Percentiles rank a stretch among this genome's conserved stretches.
Conservation (phyloP, 129 eudicot species). For the Flaveria linearis region DNA sequence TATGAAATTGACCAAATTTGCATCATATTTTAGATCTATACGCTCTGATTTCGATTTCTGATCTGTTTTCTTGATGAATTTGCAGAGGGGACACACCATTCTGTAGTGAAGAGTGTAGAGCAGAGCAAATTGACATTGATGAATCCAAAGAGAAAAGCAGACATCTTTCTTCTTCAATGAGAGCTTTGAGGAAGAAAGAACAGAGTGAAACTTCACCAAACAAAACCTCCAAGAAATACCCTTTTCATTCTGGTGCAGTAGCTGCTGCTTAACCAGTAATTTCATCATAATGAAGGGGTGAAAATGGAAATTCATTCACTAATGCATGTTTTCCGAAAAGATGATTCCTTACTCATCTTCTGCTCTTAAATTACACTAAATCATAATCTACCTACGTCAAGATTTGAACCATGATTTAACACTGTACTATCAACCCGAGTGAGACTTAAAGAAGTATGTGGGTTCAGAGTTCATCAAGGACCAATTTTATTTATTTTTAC, state of each 20-base stretch:
- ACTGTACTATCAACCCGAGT: too few species aligned
- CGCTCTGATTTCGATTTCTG: background rate
- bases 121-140: slow-evolving; percentile 61
- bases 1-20: background rate
- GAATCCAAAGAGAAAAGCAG: slow-evolving; percentile 54
- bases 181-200: slow-evolving; percentile 66
- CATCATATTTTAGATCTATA: background rate
- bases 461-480: slow-evolving; percentile 10
- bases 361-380: too few species aligned
- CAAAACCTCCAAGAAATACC: slow-evolving; percentile 46
- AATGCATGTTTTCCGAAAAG: too few species aligned
- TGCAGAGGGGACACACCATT: slow-evolving; percentile 72
- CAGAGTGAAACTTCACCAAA: slow-evolving; percentile 47
- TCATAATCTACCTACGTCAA: too few species aligned
- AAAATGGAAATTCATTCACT: slow-evolving; percentile 17
- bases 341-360: too few species aligned
- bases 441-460: slow-evolving; percentile 23
- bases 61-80: background rate
- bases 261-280: slow-evolving; percentile 55
- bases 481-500: background rate
- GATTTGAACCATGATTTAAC: too few species aligned
- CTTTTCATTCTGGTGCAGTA: slow-evolving; percentile 55
- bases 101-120: slow-evolving; percentile 73
- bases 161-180: slow-evolving; percentile 50
- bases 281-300: slow-evolving; percentile 5